Evolutionary conservation across 176 grass and related monocot species (phyloP).

Genomic region (Musa schizocarpa): DNA sequence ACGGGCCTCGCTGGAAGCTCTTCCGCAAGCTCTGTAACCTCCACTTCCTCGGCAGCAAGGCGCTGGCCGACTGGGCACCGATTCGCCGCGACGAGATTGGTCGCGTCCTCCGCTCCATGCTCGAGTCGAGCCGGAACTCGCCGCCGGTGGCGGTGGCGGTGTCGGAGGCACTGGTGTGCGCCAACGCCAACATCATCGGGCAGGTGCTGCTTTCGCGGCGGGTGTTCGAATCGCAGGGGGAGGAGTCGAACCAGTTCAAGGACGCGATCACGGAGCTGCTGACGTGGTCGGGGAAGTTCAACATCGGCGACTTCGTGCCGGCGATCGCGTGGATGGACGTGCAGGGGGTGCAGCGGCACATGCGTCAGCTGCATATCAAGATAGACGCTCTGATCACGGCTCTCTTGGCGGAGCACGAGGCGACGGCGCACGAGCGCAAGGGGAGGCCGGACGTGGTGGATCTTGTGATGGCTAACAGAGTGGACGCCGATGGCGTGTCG

Average conservation of each 20-base stretch:
- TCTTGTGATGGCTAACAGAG: slow-evolving; percentile 1
- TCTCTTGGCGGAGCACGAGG: slow-evolving; percentile 19
- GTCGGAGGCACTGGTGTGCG: not conserved
- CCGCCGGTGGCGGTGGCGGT: not conserved
- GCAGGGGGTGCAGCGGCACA: slow-evolving; percentile 9
- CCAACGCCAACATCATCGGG: slow-evolving; percentile 6
- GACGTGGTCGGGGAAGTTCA: slow-evolving; percentile 20
- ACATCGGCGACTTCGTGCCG: slow-evolving; percentile 26
- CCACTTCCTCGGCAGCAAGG: slow-evolving; percentile 3
- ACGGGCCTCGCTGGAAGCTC: slow-evolving; percentile 9
- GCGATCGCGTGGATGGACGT: slow-evolving; percentile 30
- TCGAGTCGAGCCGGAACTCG: not conserved
- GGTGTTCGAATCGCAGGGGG: slow-evolving; percentile 9
- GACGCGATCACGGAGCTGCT: slow-evolving; percentile 30
- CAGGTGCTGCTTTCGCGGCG: not conserved
- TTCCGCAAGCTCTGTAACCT: slow-evolving; percentile 1
- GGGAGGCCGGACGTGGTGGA: slow-evolving; percentile 22
- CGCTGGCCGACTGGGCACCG: not conserved
- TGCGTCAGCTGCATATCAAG: not conserved
- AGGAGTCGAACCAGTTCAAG: slow-evolving; percentile 31
- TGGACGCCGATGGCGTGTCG: not conserved
- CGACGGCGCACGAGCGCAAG: not conserved
- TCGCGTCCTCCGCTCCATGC: not conserved
- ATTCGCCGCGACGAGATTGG: not conserved
- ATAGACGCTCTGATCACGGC: slow-evolving; percentile 12